Evolutionary conservation across 768 basidiomycete genomes (phyloP).

Genomic region (Agrocybe praecox): DNA sequence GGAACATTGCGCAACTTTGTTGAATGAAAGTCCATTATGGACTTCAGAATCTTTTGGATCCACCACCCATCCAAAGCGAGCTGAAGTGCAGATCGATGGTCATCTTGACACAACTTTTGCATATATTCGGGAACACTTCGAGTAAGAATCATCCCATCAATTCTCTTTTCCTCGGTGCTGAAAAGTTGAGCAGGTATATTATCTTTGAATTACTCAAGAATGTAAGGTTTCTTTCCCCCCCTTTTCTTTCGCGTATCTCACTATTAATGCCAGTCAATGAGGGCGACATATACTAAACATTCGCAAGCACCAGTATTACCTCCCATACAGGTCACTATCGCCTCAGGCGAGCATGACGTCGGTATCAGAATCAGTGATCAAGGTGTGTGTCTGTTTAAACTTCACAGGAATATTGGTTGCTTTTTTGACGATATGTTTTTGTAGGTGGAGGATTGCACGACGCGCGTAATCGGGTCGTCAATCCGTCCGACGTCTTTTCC

Average conservation of each 20-base stretch:
- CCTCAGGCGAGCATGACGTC: constrained; percentile 72
- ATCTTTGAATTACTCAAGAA: constrained; percentile 91
- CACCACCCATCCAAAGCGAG: constrained; percentile 39
- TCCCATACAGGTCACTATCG: constrained; percentile 75
- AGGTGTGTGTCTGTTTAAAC: constrained; percentile 48
- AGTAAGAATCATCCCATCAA: constrained; percentile 47
- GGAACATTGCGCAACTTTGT: constrained; percentile 62
- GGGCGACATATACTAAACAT: constrained; percentile 62
- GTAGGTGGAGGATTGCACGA: constrained; percentile 73
- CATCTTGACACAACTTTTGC: constrained; percentile 71
- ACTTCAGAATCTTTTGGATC: constrained; percentile 38
- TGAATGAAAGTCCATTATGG: constrained; percentile 50
- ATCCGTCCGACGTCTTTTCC: constrained; percentile 81
- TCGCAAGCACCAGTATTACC: constrained; percentile 45
- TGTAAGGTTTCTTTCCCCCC: constrained; percentile 35
- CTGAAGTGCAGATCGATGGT: constrained; percentile 74
- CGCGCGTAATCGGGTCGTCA: constrained; percentile 47
- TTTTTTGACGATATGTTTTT: constrained; percentile 13
- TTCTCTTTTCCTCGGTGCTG: not conserved
- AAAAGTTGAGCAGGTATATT: constrained; percentile 60
- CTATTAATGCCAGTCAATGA: constrained; percentile 60
- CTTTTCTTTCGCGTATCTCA: not conserved
- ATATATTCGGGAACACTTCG: constrained; percentile 86
- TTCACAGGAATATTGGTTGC: not conserved
- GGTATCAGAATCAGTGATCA: constrained; percentile 89